Base-by-base conservation (phyloP, 1,139 yeast genomes). In the Cylindricascospora bacillispora region DNA sequence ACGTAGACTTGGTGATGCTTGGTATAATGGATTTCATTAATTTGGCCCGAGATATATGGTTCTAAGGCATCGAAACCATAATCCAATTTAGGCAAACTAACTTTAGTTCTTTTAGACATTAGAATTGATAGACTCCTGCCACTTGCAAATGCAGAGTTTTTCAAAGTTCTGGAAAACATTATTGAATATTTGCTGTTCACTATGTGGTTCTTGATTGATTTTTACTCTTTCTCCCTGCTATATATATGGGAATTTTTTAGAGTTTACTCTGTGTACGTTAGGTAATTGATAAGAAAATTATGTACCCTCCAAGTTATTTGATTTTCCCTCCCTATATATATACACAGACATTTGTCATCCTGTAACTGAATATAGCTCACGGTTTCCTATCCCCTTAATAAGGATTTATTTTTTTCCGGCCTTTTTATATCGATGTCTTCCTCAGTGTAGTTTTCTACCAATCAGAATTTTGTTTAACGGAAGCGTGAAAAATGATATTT, bases 1-100 rank as follows among this genome's bases (percentile, higher is more conserved):
- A 83, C 95, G 52, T 86, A 86, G 22, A 95, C 81, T 60, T 83
- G 94, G 60, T 86, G 95, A 61, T 86, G 97, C 65, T 86, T 85
- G 46, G 76, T 66, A 70, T 86, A 78, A 64, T 86, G 97, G 33
- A 79, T 51, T 60, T 83, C 93, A 60, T 83, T 86, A 62, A 86
- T 85, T 54, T 81, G 72, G 31, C 85, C 93, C 26, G 93, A 76
- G 47, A 86, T 83, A 62, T 63, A 70, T 35, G 97, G 97, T 63
- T 86, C 97, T 38, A 86, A 67, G 15, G 89, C 95, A 43, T 73
- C 80, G 48, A 74, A 85, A 53, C 78, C 93, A 70, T 79, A 86
- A 56, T 77, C 83, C 52, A 86, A 69, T 44, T 79, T 85, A 35
- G 95, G 95, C 49, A 86, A 67, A 22, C 80, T 67, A 33, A 78